Evolutionary conservation across 768 basidiomycete genomes (phyloP).

Genomic region (Leccinum subtestaceum): DNA sequence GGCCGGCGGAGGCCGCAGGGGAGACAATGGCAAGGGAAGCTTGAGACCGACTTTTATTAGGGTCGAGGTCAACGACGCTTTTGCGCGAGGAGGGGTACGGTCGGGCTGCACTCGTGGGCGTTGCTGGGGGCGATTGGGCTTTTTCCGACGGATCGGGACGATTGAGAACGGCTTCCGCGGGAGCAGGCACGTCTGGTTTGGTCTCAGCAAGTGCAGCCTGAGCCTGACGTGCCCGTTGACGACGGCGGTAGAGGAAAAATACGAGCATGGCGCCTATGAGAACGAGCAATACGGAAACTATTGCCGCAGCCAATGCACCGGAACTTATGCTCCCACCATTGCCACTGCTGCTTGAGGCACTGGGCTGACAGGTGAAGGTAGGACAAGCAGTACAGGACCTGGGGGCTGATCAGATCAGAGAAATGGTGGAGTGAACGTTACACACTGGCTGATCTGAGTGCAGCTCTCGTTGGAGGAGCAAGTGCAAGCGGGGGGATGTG

Average conservation of each 20-base stretch:
- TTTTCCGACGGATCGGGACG: constrained; percentile 82
- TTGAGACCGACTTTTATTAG: constrained; percentile 36
- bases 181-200: constrained; percentile 63
- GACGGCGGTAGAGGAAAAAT: constrained; percentile 67
- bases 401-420: constrained; percentile 2
- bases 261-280: constrained; percentile 48
- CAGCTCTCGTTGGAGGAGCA: constrained; percentile 58
- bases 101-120: constrained; percentile 38
- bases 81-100: constrained; percentile 46
- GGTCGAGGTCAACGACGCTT: constrained; percentile 60
- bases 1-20: constrained; percentile 20
- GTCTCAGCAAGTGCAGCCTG: constrained; percentile 35
- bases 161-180: constrained; percentile 75
- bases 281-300: constrained; percentile 62
- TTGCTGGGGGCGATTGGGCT: constrained; percentile 21
- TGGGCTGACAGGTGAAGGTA: constrained; percentile 49
- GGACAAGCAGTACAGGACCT: constrained; percentile 62
- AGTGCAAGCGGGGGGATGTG: constrained; percentile 47
- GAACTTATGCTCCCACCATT: constrained; percentile 48
- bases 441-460: constrained; percentile 57
- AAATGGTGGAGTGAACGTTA: constrained; percentile 6
- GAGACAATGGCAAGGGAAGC: constrained; percentile 19
- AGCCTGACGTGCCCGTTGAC: constrained; percentile 40
- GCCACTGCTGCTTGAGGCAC: constrained; percentile 25
- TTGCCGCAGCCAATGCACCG: constrained; percentile 72